phyloP scores from a whole-genome alignment of 768 basidiomycete species.

The Mrakia frigida region DNA sequence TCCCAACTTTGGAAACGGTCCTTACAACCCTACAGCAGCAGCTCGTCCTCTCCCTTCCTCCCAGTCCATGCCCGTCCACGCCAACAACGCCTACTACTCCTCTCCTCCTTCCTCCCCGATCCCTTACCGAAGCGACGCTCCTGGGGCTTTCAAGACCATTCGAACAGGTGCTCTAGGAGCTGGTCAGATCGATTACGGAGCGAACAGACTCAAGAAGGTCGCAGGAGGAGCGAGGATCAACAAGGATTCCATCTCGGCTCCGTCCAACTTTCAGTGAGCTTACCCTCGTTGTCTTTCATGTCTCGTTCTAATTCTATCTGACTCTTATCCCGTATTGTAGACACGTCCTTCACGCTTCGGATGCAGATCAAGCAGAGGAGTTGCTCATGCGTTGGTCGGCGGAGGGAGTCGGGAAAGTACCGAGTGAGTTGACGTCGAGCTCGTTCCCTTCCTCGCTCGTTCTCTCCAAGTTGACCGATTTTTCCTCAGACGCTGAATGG shows the following conservation, averaged over 20 bases:
- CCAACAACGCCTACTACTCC: too few relatives aligned
- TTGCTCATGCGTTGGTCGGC: conserved; percentile 82
- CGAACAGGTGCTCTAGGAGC: not conserved
- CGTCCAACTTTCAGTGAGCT: conserved; percentile 76
- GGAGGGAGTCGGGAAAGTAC: conserved; percentile 57
- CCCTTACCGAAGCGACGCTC: not conserved
- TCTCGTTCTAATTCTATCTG: not conserved
- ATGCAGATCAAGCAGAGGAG: conserved; percentile 81
- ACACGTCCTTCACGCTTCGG: conserved; percentile 84
- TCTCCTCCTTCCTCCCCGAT: not conserved
- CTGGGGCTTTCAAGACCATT: conserved; percentile 12
- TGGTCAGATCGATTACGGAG: conserved; percentile 14
- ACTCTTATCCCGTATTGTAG: conserved; percentile 44
- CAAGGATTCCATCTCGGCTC: conserved; percentile 83
- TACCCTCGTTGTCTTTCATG: conserved; percentile 1
- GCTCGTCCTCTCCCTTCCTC: conserved; percentile 38
- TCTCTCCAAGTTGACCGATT: not conserved
- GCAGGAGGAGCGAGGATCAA: conserved; percentile 55
- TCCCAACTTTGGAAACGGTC: conserved; percentile 37
- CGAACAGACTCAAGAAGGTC: conserved; percentile 17
- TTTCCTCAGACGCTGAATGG: conserved; percentile 42
- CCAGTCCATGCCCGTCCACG: conserved; percentile 38
- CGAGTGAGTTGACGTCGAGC: conserved; percentile 37
- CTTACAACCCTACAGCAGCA: not conserved
- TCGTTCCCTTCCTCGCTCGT: not conserved